A percentile compares a stretch with the other conserved stretches of the same genome.
Conservation (phyloP, 2,329 filamentous ascomycete genomes). For the Botrytis aclada region DNA sequence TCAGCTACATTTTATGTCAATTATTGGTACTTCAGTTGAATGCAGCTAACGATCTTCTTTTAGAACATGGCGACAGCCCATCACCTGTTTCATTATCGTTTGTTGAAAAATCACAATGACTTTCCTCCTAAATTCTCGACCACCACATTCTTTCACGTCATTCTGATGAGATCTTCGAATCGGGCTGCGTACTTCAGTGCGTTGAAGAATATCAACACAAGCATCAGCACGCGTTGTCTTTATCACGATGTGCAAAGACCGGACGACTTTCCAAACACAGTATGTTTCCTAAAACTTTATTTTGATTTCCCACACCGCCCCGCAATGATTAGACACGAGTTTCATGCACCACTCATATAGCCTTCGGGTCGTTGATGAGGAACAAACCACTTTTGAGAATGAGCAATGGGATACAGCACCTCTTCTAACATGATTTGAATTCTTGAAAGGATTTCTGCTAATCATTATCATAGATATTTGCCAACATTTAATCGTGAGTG, state of each 20-base stretch:
- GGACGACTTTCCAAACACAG: background rate
- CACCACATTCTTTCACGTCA: background rate
- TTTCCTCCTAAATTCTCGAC: background rate
- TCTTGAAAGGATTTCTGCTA: background rate
- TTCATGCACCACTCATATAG: constrained; percentile 99
- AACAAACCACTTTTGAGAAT: constrained; percentile 40
- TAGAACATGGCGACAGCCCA: background rate
- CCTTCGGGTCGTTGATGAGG: constrained; percentile 87
- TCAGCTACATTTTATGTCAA: background rate
- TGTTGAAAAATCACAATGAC: too few relatives aligned
- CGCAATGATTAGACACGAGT: constrained; percentile 81
- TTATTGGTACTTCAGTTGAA: background rate
- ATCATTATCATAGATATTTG: background rate
- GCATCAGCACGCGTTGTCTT: background rate
- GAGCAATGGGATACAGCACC: background rate
- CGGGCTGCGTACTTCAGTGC: too few relatives aligned
- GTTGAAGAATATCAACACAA: background rate
- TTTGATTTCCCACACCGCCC: background rate
- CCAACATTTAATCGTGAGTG: background rate
- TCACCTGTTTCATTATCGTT: background rate
- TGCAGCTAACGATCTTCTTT: background rate
- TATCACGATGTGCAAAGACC: background rate
- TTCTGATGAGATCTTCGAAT: background rate
- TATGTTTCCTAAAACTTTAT: background rate
- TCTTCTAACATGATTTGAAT: background rate